Conservation (phyloP, 306 rosid genomes). For the Quercus rubra region DNA sequence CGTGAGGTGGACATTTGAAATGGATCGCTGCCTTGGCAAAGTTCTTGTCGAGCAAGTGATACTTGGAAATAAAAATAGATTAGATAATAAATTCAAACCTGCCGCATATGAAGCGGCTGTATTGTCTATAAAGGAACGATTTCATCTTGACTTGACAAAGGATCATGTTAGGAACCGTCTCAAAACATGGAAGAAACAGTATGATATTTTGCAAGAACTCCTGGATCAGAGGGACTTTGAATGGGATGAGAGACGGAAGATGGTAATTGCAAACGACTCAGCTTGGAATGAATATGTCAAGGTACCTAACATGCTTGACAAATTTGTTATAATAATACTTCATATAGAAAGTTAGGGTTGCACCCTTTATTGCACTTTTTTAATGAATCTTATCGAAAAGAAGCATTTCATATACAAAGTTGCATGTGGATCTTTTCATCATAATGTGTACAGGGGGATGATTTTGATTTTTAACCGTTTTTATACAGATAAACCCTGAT, state of each 20-base stretch:
- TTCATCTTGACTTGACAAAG: constrained; percentile 42
- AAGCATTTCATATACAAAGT: background rate
- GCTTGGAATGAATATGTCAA: constrained; percentile 47
- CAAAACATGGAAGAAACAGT: constrained; percentile 49
- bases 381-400: too few species aligned
- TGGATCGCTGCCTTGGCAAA: constrained; percentile 45
- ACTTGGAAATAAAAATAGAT: constrained; percentile 39
- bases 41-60: constrained; percentile 45
- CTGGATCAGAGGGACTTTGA: constrained; percentile 38
- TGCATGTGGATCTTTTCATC: constrained; percentile 1
- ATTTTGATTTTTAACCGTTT: constrained; percentile 2
- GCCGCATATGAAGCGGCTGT: constrained; percentile 50
- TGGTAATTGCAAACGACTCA: constrained; percentile 44
- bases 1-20: constrained; percentile 52
- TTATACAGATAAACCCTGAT: constrained; percentile 43
- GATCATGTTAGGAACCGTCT: constrained; percentile 49
- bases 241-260: constrained; percentile 49
- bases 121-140: constrained; percentile 33
- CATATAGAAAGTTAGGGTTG: background rate
- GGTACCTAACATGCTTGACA: constrained; percentile 26
- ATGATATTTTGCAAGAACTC: constrained; percentile 35
- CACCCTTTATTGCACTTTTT: too few species aligned
- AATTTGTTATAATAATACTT: background rate
- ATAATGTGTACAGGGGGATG: constrained; percentile 5
- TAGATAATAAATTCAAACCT: constrained; percentile 39